Percentiles rank a stretch among this genome's conserved stretches.
Conservation (phyloP, 805 yeast genomes). For the Millerago galiae region DNA sequence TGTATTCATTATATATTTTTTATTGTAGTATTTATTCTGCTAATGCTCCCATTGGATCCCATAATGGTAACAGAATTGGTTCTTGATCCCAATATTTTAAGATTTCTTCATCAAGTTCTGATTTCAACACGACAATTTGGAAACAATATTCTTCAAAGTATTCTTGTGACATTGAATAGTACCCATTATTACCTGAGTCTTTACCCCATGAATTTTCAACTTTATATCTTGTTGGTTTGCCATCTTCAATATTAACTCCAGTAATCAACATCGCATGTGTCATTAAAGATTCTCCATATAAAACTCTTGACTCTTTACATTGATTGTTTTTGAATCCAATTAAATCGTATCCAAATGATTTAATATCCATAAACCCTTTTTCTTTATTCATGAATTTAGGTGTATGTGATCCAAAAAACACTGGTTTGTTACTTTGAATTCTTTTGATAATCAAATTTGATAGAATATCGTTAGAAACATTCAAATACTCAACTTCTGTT, state of each 20-base stretch:
- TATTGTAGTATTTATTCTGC: constrained; percentile 28
- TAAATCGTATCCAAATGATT: constrained; percentile 59
- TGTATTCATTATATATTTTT: neutral
- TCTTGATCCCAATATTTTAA: constrained; percentile 28
- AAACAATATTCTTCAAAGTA: constrained; percentile 71
- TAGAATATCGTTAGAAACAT: constrained; percentile 52
- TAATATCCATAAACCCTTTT: constrained; percentile 67
- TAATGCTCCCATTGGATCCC: constrained; percentile 78
- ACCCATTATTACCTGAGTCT: constrained; percentile 60
- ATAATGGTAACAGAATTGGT: constrained; percentile 59
- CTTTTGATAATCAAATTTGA: constrained; percentile 59
- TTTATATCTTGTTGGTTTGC: constrained; percentile 59
- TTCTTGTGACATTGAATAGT: constrained; percentile 64
- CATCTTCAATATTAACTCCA: constrained; percentile 66
- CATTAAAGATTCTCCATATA: constrained; percentile 69
- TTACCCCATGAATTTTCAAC: constrained; percentile 80
- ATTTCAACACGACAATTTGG: constrained; percentile 58
- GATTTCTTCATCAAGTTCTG: constrained; percentile 31
- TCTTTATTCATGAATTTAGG: constrained; percentile 60
- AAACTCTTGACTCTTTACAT: constrained; percentile 61
- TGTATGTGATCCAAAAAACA: constrained; percentile 88
- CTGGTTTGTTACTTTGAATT: constrained; percentile 67
- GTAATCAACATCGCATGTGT: constrained; percentile 88
- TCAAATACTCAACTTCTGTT: constrained; percentile 69
- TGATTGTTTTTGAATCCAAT: constrained; percentile 48